Percentiles rank a stretch among this genome's conserved stretches.
Evolutionary conservation across 306 rosid species (phyloP).

Genomic region (Rosa chinensis): DNA sequence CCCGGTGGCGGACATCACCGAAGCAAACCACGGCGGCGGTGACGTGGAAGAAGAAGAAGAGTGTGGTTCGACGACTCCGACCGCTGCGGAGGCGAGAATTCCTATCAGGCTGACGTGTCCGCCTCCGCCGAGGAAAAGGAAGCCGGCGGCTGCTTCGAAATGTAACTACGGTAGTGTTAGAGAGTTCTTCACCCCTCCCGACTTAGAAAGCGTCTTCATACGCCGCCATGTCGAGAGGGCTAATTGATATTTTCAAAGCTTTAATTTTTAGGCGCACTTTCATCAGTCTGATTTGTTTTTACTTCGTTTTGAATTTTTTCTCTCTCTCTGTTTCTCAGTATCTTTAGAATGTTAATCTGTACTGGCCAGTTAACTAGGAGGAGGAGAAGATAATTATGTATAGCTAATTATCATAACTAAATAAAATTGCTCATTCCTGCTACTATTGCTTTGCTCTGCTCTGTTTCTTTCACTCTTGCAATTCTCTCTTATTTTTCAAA

Average conservation of each 20-base stretch:
- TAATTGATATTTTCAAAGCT: constrained; percentile 24
- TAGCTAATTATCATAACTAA: background rate
- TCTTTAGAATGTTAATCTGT: background rate
- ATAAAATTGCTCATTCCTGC: background rate
- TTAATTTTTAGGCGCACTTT: background rate
- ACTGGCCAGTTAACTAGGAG: background rate
- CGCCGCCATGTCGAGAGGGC: constrained; percentile 65
- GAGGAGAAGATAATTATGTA: background rate
- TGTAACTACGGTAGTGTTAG: constrained; percentile 44
- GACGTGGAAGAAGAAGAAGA: constrained; percentile 30
- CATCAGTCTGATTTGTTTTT: background rate
- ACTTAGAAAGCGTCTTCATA: constrained; percentile 71
- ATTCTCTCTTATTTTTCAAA: background rate
- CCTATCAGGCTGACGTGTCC: constrained; percentile 61
- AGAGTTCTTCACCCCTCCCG: constrained; percentile 81
- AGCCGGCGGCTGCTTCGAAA: constrained; percentile 51
- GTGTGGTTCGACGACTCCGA: constrained; percentile 62
- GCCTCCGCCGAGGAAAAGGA: constrained; percentile 77
- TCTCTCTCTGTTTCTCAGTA: background rate
- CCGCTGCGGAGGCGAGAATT: constrained; percentile 59
- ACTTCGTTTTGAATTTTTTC: background rate
- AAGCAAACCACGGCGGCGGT: background rate
- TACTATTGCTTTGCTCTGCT: background rate
- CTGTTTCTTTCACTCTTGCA: background rate
- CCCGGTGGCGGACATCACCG: constrained; percentile 21